Conservation (phyloP, 2,329 filamentous ascomycete species). For the Coniosporium tulheliwenetii region DNA sequence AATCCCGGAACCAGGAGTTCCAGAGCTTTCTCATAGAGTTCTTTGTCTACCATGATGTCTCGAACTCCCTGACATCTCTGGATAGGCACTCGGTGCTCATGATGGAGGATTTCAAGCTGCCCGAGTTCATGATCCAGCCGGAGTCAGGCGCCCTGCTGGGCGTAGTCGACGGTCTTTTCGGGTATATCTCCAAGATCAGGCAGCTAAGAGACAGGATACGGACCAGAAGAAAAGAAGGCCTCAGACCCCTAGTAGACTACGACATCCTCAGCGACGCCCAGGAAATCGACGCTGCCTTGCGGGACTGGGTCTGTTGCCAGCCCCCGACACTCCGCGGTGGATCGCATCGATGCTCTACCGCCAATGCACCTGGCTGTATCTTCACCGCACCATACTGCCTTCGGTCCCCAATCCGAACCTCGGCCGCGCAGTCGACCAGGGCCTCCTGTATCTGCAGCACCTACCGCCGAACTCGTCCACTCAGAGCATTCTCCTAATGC, state of each 20-base stretch:
- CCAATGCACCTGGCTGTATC: conserved; percentile 47
- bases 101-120: conserved; percentile 36
- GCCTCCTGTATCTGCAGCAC: conserved; percentile 38
- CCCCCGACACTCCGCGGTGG: conserved; percentile 36
- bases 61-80: conserved; percentile 40
- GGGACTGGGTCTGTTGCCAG: conserved; percentile 54
- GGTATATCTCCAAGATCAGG: conserved; percentile 64
- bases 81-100: conserved; percentile 37
- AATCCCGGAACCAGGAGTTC: conserved; percentile 50
- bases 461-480: conserved; percentile 39
- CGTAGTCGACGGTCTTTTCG: conserved; percentile 68
- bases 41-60: conserved; percentile 66
- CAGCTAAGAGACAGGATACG: conserved; percentile 61
- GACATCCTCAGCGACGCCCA: conserved; percentile 55
- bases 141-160: conserved; percentile 53
- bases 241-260: conserved; percentile 59
- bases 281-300: conserved; percentile 59
- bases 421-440: conserved; percentile 40
- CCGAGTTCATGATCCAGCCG: conserved; percentile 37
- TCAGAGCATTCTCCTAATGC: conserved; percentile 44
- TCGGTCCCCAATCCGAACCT: conserved; percentile 40
- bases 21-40: conserved; percentile 59
- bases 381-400: conserved; percentile 43
- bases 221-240: conserved; percentile 42
- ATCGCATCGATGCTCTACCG: conserved; percentile 43